Evolutionary conservation across 73 alveolate genomes (phyloP).

Genomic region (Tetrahymena elliotti): DNA sequence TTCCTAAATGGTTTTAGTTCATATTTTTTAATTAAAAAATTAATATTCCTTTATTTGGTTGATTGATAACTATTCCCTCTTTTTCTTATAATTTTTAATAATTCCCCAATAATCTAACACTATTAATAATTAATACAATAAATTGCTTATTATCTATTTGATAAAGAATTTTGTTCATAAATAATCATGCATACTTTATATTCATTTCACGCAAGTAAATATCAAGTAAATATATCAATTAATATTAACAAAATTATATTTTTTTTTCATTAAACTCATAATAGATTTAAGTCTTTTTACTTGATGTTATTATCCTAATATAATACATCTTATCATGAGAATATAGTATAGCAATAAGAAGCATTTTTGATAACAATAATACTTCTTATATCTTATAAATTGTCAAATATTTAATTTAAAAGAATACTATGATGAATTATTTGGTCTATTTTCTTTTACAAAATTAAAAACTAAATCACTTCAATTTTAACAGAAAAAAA

Average conservation of each 20-base stretch:
- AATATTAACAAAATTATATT: no score
- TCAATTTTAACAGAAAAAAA: no score
- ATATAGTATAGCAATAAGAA: background rate
- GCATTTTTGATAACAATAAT: background rate
- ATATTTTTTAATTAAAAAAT: background rate
- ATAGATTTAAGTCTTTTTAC: background rate
- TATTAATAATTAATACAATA: no score
- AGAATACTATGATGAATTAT: background rate
- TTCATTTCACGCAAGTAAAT: no score
- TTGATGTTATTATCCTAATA: background rate
- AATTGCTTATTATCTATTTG: no score
- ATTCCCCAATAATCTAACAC: background rate
- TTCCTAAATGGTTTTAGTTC: background rate
- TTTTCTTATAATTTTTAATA: background rate
- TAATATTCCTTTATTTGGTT: background rate
- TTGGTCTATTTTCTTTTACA: background rate
- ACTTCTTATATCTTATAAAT: background rate
- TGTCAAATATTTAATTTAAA: background rate
- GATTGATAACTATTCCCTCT: background rate
- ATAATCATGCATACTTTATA: no score
- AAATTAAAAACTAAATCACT: no score
- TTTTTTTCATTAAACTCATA: background rate
- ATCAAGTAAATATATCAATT: no score
- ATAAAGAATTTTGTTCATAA: no score
- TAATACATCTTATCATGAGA: background rate